Conservation (phyloP, 1,139 yeast genomes). For the Scheffersomyces cryptocercus region DNA sequence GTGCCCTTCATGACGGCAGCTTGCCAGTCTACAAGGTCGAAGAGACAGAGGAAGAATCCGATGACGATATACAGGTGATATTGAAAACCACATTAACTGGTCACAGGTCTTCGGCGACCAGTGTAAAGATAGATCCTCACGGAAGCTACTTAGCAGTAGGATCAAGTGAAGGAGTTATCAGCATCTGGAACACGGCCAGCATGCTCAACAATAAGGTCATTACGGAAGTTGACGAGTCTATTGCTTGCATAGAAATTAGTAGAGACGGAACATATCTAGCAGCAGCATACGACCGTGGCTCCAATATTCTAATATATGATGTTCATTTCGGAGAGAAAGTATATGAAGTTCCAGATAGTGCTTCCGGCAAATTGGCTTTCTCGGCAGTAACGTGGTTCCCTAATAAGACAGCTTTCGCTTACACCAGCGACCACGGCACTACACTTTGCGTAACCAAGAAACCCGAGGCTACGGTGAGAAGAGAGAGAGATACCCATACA, state of each 20-base stretch:
- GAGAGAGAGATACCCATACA: background rate
- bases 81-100: slow-evolving; percentile 34
- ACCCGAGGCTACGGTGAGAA: background rate
- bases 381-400: slow-evolving; percentile 47
- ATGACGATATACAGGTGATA: slow-evolving; percentile 1
- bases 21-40: slow-evolving; percentile 25
- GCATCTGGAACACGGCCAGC: slow-evolving; percentile 55
- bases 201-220: slow-evolving; percentile 48
- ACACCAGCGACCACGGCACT: slow-evolving; percentile 36
- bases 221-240: slow-evolving; percentile 50
- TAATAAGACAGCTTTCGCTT: slow-evolving; percentile 33
- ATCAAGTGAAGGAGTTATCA: slow-evolving; percentile 70
- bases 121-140: slow-evolving; percentile 56
- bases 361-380: slow-evolving; percentile 33
- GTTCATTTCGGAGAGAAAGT: slow-evolving; percentile 28
- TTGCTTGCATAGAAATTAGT: slow-evolving; percentile 44
- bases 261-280: slow-evolving; percentile 49
- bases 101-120: slow-evolving; percentile 56
- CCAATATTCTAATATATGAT: slow-evolving; percentile 42
- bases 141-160: slow-evolving; percentile 61
- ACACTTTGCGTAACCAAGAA: slow-evolving; percentile 11
- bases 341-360: slow-evolving; percentile 38
- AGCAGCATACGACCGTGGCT: slow-evolving; percentile 45
- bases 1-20: slow-evolving; percentile 44
- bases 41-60: slow-evolving; percentile 4